phyloP scores from a whole-genome alignment of 805 yeast species.

The Cyberlindnera maritima region DNA sequence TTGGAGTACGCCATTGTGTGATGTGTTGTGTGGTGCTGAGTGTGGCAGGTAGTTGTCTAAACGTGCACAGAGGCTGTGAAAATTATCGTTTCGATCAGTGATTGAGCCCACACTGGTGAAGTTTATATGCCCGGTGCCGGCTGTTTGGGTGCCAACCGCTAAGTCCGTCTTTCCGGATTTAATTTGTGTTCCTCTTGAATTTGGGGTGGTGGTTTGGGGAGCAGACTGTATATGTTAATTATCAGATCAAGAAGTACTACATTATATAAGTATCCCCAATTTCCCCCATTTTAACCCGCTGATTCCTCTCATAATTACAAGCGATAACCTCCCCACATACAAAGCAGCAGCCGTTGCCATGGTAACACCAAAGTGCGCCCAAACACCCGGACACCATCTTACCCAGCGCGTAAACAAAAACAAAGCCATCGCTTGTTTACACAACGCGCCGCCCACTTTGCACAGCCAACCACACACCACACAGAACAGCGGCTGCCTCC shows the following conservation, averaged over 20 bases:
- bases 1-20: constrained; percentile 9
- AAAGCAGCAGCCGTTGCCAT: neutral
- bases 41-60: too few relatives aligned
- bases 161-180: neutral
- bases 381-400: constrained; percentile 13
- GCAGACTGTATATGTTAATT: too few relatives aligned
- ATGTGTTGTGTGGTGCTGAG: too few relatives aligned
- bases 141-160: neutral
- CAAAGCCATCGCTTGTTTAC: constrained; percentile 4
- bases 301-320: too few relatives aligned
- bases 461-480: too few relatives aligned
- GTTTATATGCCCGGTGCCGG: neutral
- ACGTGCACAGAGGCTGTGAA: neutral
- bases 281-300: too few relatives aligned
- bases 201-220: too few relatives aligned
- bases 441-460: constrained; percentile 1
- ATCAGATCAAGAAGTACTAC: too few relatives aligned
- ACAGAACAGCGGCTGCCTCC: neutral
- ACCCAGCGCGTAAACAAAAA: constrained; percentile 15
- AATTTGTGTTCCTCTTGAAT: too few relatives aligned
- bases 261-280: too few relatives aligned
- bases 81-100: neutral
- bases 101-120: neutral
- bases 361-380: neutral
- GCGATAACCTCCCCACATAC: neutral